These are phyloP conservation scores for Pythium brassicae DNA, from an alignment of 352 stramenopile species.

Conservation along the genomic window DNA sequence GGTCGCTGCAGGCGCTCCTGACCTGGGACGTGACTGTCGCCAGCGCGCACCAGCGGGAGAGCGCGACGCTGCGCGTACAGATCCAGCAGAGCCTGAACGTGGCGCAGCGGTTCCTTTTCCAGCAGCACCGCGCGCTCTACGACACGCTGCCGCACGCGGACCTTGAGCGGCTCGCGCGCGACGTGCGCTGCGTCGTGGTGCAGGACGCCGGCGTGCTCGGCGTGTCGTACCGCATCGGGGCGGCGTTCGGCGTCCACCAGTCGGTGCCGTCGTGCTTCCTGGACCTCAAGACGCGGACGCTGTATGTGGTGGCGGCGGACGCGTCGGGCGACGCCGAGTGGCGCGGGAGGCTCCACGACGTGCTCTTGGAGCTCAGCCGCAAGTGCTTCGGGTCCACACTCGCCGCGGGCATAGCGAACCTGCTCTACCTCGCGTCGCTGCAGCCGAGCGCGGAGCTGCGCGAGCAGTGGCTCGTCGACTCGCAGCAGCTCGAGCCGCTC, in stretches of 20 bases:
- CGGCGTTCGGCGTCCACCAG: slow-evolving; percentile 29
- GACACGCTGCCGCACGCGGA: slow-evolving; percentile 29
- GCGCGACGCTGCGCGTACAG: slow-evolving; percentile 20
- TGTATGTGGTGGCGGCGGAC: slow-evolving; percentile 36
- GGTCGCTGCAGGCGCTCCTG: slow-evolving; percentile 46
- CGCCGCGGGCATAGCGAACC: slow-evolving; percentile 52
- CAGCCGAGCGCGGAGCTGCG: slow-evolving; percentile 24
- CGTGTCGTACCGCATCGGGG: slow-evolving; percentile 48
- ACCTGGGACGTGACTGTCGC: slow-evolving; percentile 50
- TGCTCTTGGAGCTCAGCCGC: slow-evolving; percentile 51
- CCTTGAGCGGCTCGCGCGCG: slow-evolving; percentile 21
- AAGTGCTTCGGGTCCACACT: slow-evolving; percentile 47
- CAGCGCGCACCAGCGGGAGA: slow-evolving; percentile 22
- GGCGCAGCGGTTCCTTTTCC: slow-evolving; percentile 52
- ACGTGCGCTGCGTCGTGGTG: slow-evolving; percentile 38
- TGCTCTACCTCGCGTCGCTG: slow-evolving; percentile 70
- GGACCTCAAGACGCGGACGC: slow-evolving; percentile 22
- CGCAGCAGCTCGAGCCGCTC: slow-evolving; percentile 49
- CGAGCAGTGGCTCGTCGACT: slow-evolving; percentile 61
- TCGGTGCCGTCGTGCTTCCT: slow-evolving; percentile 36
- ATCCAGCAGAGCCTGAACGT: slow-evolving; percentile 26
- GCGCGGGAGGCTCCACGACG: slow-evolving; percentile 26
- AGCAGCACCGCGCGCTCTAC: slow-evolving; percentile 37
- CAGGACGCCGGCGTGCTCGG: slow-evolving; percentile 37
- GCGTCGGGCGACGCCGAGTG: slow-evolving; percentile 27